phyloP scores from a whole-genome alignment of 495 filamentous ascomycete genomes.

The Neohortaea acidophila region DNA sequence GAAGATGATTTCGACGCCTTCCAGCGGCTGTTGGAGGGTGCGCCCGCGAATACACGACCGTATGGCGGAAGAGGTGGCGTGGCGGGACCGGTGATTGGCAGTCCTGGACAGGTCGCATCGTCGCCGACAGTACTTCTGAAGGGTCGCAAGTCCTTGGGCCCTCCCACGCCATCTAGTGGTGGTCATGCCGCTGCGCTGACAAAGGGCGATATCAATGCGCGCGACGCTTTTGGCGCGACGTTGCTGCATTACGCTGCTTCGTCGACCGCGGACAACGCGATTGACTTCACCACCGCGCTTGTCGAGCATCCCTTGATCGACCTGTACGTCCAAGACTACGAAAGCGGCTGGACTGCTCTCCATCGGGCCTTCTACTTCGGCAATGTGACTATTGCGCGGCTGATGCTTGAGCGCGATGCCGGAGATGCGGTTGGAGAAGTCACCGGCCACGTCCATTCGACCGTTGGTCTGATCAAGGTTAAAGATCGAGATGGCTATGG shows the following conservation, averaged over 20 bases:
- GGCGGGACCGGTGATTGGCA: constrained; percentile 32
- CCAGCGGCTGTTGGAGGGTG: constrained; percentile 52
- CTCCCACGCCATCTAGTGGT: constrained; percentile 5
- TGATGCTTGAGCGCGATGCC: constrained; percentile 60
- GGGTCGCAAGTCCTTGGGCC: constrained; percentile 25
- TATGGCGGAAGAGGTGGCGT: constrained; percentile 30
- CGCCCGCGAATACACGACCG: constrained; percentile 34
- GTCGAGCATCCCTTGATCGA: constrained; percentile 72
- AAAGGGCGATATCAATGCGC: constrained; percentile 62
- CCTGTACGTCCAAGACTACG: constrained; percentile 68
- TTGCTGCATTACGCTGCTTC: constrained; percentile 77
- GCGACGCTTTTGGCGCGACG: constrained; percentile 61
- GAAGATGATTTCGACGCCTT: constrained; percentile 92
- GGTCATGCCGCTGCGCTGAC: constrained; percentile 34
- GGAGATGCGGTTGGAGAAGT: constrained; percentile 39
- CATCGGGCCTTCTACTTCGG: constrained; percentile 88
- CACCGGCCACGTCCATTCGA: constrained; percentile 29
- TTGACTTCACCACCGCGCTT: constrained; percentile 59
- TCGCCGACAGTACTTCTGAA: constrained; percentile 34
- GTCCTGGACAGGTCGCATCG: constrained; percentile 34
- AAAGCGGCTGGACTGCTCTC: constrained; percentile 91
- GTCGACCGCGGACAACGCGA: constrained; percentile 48
- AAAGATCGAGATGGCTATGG: constrained; percentile 92
- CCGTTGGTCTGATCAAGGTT: constrained; percentile 67
- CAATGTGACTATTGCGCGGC: constrained; percentile 70